Evolutionary conservation across 2,329 filamentous ascomycete species (phyloP).

Genomic region (Fusarium drepaniforme): DNA sequence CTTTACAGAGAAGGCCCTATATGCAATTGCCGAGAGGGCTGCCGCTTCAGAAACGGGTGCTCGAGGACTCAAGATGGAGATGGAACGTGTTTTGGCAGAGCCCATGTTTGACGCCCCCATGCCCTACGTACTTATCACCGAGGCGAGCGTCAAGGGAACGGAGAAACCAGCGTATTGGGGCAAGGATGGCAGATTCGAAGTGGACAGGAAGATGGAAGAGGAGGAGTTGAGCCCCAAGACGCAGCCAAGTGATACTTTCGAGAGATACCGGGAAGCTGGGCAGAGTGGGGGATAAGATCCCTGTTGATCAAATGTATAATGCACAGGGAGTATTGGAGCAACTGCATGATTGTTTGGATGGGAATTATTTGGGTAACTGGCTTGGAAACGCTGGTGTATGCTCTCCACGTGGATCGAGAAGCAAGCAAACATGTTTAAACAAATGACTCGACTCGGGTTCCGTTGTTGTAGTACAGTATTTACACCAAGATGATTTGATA

Average conservation of each 20-base stretch:
- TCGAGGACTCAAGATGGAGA: slow-evolving; percentile 81
- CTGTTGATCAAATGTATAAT: background rate
- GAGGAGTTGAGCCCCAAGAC: slow-evolving; percentile 61
- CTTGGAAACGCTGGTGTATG: slow-evolving; percentile 20
- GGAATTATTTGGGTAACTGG: slow-evolving; percentile 26
- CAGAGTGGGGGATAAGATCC: slow-evolving; percentile 58
- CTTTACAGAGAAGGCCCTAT: slow-evolving; percentile 86
- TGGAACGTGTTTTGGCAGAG: slow-evolving; percentile 82
- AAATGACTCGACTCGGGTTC: slow-evolving; percentile 51
- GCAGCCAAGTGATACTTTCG: slow-evolving; percentile 49
- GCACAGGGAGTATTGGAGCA: slow-evolving; percentile 26
- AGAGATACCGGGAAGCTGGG: slow-evolving; percentile 59
- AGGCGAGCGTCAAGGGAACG: slow-evolving; percentile 73
- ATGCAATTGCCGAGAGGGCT: slow-evolving; percentile 80
- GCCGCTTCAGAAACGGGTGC: slow-evolving; percentile 77
- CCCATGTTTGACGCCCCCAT: slow-evolving; percentile 86
- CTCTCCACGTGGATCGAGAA: slow-evolving; percentile 19
- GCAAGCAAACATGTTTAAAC: slow-evolving; percentile 43
- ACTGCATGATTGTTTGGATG: slow-evolving; percentile 23
- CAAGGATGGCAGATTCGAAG: slow-evolving; percentile 76
- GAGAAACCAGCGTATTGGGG: slow-evolving; percentile 74
- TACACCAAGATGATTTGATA: slow-evolving; percentile 51
- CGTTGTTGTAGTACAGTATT: slow-evolving; percentile 59
- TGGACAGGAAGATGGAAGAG: slow-evolving; percentile 75
- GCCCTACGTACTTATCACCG: slow-evolving; percentile 80